phyloP scores from a whole-genome alignment of 2,329 filamentous ascomycete species.

The Fusarium vanettenii region DNA sequence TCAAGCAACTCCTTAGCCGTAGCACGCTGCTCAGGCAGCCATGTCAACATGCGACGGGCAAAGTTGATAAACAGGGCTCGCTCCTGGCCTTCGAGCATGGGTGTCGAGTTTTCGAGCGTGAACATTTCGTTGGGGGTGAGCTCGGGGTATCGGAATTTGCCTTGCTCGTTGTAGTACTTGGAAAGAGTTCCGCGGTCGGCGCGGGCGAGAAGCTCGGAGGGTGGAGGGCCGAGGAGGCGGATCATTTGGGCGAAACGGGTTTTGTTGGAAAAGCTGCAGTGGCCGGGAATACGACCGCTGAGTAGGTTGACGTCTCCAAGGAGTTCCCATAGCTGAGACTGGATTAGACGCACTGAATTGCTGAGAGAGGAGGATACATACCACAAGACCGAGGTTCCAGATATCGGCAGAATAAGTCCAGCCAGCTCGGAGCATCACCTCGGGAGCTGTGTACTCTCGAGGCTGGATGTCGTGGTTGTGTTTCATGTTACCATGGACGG shows the following conservation, averaged over 20 bases:
- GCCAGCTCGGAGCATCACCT: conserved; percentile 45
- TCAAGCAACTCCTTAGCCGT: conserved; percentile 45
- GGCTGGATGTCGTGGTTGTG: conserved; percentile 45
- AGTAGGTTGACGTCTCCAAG: conserved; percentile 45
- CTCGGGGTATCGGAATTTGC: conserved; percentile 33
- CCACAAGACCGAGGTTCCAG: conserved; percentile 46
- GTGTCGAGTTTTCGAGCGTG: conserved; percentile 30
- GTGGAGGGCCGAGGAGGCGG: conserved; percentile 44
- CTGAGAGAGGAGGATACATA: conserved; percentile 14
- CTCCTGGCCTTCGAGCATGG: conserved; percentile 38
- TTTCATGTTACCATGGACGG: conserved; percentile 37
- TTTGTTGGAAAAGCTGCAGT: conserved; percentile 39
- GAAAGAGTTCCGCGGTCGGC: conserved; percentile 34
- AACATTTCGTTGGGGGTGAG: conserved; percentile 37
- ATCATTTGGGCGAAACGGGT: conserved; percentile 46
- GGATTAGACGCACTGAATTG: conserved; percentile 4
- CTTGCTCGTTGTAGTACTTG: conserved; percentile 36
- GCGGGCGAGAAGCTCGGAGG: conserved; percentile 35
- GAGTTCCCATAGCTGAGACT: conserved; percentile 42
- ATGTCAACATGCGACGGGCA: conserved; percentile 45
- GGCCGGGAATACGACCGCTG: conserved; percentile 27
- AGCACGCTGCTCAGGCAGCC: conserved; percentile 45
- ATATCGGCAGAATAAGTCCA: conserved; percentile 49
- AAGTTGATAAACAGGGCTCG: conserved; percentile 43
- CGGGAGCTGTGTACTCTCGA: conserved; percentile 45